Evolutionary conservation across 768 basidiomycete genomes (phyloP).

Genomic region (Coprinopsis strossmayeri): DNA sequence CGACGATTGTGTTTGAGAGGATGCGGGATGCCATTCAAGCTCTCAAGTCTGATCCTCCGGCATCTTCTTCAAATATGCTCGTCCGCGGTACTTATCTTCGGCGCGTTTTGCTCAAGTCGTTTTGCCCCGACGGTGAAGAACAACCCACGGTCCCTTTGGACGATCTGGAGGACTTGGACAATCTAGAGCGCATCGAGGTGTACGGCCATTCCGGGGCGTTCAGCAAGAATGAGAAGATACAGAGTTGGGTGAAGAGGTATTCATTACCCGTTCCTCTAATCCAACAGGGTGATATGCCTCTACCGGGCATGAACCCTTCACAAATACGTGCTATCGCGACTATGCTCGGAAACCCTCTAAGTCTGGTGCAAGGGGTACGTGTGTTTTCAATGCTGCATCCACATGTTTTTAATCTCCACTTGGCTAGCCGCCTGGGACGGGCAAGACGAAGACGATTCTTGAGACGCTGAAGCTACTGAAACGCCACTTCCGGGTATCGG

Average conservation of each 20-base stretch:
- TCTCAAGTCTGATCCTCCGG: conserved; percentile 40
- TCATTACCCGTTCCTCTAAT: conserved; percentile 47
- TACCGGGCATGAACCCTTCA: conserved; percentile 61
- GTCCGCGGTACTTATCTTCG: conserved; percentile 60
- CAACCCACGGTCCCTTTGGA: conserved; percentile 13
- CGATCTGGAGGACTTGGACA: too few relatives aligned
- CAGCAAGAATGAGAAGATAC: conserved; percentile 65
- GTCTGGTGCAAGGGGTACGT: conserved; percentile 83
- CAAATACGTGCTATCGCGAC: conserved; percentile 78
- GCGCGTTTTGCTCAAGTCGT: conserved; percentile 60
- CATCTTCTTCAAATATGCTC: too few relatives aligned
- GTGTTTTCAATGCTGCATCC: not conserved
- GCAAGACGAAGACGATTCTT: conserved; percentile 91
- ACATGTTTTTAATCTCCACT: conserved; percentile 6
- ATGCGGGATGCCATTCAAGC: conserved; percentile 62
- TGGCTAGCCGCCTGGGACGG: conserved; percentile 79
- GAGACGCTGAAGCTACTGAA: conserved; percentile 78
- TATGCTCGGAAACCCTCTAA: conserved; percentile 76
- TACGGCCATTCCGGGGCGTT: conserved; percentile 42
- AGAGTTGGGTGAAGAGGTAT: conserved; percentile 78
- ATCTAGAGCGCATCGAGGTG: not conserved
- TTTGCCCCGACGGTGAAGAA: conserved; percentile 27
- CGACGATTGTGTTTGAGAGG: conserved; percentile 57
- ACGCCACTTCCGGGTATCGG: conserved; percentile 77
- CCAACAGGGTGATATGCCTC: conserved; percentile 72